Percentiles rank a stretch among this genome's conserved stretches.
Conservation (phyloP, 306 rosid species). For the Sindora glabra region DNA sequence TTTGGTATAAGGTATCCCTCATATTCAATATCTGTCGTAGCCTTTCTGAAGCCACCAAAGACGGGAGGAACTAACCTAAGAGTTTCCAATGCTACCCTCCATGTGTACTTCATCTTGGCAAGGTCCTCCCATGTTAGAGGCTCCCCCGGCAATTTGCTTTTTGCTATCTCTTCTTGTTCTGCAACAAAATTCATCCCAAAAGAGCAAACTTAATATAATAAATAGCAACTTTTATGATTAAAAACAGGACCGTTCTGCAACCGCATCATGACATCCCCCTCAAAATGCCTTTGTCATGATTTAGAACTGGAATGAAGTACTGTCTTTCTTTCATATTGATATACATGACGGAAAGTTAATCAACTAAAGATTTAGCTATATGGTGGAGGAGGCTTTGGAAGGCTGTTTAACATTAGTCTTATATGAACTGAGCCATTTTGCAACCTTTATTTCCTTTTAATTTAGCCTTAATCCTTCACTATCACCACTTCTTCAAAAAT, state of each 20-base stretch:
- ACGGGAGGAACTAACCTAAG: constrained; percentile 37
- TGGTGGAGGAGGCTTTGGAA: no score
- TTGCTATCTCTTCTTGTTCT: constrained; percentile 46
- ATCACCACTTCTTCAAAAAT: no score
- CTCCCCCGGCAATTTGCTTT: constrained; percentile 28
- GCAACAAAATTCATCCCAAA: constrained; percentile 19
- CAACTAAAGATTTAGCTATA: no score
- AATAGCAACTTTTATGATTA: not conserved
- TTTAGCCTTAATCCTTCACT: no score
- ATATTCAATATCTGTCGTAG: constrained; percentile 30
- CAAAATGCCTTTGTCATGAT: not conserved
- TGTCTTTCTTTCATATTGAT: no score
- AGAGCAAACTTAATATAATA: not conserved
- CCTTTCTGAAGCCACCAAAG: constrained; percentile 29
- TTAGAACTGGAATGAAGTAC: no score
- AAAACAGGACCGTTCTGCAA: not conserved
- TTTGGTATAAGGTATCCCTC: constrained; percentile 42
- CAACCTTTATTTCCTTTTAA: no score
- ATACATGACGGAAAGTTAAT: no score
- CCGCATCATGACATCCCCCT: not conserved
- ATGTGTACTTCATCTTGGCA: constrained; percentile 45
- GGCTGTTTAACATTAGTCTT: no score
- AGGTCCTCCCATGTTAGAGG: constrained; percentile 46
- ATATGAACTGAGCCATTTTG: no score
- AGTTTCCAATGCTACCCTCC: constrained; percentile 45